Evolutionary conservation across 495 filamentous ascomycete species (phyloP).

Genomic region (Neurospora tetrasperma): DNA sequence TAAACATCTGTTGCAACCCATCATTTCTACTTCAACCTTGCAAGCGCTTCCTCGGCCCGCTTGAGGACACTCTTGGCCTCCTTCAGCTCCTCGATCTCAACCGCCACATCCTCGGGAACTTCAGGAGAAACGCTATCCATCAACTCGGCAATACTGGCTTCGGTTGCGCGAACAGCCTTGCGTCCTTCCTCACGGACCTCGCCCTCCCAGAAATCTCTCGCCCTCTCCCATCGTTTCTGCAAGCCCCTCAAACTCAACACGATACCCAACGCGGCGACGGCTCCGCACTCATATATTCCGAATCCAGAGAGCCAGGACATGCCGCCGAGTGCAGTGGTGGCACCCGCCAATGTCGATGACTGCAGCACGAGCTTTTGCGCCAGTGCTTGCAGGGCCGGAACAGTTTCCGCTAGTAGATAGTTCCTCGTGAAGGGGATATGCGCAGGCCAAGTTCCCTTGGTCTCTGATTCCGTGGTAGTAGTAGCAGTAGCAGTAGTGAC

Average conservation of each 20-base stretch:
- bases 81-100: constrained; percentile 30
- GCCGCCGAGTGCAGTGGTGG: constrained; percentile 52
- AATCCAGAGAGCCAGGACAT: constrained; percentile 56
- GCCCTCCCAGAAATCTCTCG: constrained; percentile 59
- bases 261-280: constrained; percentile 67
- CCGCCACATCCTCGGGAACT: constrained; percentile 17
- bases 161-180: constrained; percentile 56
- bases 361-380: constrained; percentile 70
- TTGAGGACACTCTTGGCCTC: constrained; percentile 46
- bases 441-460: constrained; percentile 25
- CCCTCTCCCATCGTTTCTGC: constrained; percentile 70
- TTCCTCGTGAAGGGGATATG: constrained; percentile 49
- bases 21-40: constrained; percentile 6
- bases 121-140: constrained; percentile 33
- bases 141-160: constrained; percentile 49
- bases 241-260: constrained; percentile 63
- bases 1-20: background rate
- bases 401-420: constrained; percentile 49
- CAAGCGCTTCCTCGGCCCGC: constrained; percentile 31
- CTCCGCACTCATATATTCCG: constrained; percentile 63
- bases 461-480: background rate
- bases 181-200: constrained; percentile 74
- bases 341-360: constrained; percentile 54
- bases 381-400: constrained; percentile 68
- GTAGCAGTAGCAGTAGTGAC: background rate